Evolutionary conservation across 805 yeast species (phyloP), one percentile per base, ranked within the genome.

Genomic region (Candida michaelii): DNA sequence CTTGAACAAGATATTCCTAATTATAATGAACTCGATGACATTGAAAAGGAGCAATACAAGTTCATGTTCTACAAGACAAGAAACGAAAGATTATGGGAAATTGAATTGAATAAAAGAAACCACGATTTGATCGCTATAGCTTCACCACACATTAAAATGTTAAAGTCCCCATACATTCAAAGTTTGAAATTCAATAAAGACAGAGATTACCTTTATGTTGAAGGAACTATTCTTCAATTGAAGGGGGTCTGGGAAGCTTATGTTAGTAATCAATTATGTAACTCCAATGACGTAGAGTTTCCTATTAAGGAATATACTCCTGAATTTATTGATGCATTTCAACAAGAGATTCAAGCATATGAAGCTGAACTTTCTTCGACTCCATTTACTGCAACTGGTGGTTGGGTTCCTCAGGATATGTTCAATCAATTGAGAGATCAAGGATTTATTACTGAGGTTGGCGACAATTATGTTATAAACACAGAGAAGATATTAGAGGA

Each of bases 371-470:
- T 85, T 36, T 75, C 83, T 27, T 71, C 82, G 5, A 75, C 81
- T 39, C 97, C 97, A 31, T 90, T 89, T 63, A 83, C 87, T 23
- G 91, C 91, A 36, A 85, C 97, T 17, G 85, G 86, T 42, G 97
- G 97, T 4, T 91, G 97, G 96, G 77, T 93, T 44, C 97, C 98
- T 13, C 96, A 89, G 59, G 96, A 89, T 58, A 80, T 89, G 85
- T 90, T 91, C 57, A 83, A 80, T 25, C 77, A 77, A 37, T 71
- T 88, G 54, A 63, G 80, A 30, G 78, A 80, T 15, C 82, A 82
- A 47, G 93, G 91, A 0, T 71, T 83, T 43, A 70, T 91, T 43
- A 80, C 56, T 14, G 61, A 77, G 41, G 75, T 80, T 48, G 74
- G 74, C 14, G 79, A 75, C 15, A 78, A 79, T 13, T 64, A 54